Conservation (phyloP, 108 stramenopile genomes). For the Pelagomonas calceolata region DNA sequence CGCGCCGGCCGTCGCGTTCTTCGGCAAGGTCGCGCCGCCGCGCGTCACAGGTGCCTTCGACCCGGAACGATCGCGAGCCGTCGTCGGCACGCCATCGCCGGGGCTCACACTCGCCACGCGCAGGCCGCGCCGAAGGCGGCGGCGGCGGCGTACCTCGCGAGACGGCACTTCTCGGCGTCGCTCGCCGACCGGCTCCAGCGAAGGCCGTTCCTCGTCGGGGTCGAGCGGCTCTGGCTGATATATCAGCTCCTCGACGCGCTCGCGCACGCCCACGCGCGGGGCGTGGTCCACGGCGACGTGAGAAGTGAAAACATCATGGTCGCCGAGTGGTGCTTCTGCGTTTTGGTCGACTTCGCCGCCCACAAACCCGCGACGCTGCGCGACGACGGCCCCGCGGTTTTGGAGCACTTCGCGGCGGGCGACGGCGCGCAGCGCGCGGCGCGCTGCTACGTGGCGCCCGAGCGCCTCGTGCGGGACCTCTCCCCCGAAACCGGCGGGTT, state of each 20-base stretch:
- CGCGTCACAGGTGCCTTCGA: neutral
- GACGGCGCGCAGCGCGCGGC: neutral
- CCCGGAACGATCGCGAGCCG: too few relatives aligned
- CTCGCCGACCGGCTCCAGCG: slow-evolving; percentile 75
- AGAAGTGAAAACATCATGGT: slow-evolving; percentile 85
- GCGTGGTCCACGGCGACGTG: slow-evolving; percentile 80
- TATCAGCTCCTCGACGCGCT: slow-evolving; percentile 77
- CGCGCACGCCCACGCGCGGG: slow-evolving; percentile 60
- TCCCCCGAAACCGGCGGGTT: neutral
- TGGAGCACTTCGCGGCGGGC: slow-evolving; percentile 66
- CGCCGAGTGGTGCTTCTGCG: slow-evolving; percentile 78
- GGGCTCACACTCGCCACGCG: too few relatives aligned
- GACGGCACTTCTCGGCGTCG: slow-evolving; percentile 77
- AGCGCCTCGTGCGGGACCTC: slow-evolving; percentile 49
- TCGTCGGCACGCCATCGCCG: too few relatives aligned
- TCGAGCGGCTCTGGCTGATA: slow-evolving; percentile 84
- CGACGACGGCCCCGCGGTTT: slow-evolving; percentile 83
- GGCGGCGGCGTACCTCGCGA: slow-evolving; percentile 45
- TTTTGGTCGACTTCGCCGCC: slow-evolving; percentile 78
- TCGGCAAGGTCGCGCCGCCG: neutral
- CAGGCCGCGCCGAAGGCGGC: too few relatives aligned
- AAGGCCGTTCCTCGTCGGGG: slow-evolving; percentile 77
- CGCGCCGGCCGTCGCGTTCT: neutral
- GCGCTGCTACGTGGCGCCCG: slow-evolving; percentile 91
- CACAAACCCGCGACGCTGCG: slow-evolving; percentile 78